Conservation (phyloP, 2,329 filamentous ascomycete species). For the Akanthomyces uredinophilus region DNA sequence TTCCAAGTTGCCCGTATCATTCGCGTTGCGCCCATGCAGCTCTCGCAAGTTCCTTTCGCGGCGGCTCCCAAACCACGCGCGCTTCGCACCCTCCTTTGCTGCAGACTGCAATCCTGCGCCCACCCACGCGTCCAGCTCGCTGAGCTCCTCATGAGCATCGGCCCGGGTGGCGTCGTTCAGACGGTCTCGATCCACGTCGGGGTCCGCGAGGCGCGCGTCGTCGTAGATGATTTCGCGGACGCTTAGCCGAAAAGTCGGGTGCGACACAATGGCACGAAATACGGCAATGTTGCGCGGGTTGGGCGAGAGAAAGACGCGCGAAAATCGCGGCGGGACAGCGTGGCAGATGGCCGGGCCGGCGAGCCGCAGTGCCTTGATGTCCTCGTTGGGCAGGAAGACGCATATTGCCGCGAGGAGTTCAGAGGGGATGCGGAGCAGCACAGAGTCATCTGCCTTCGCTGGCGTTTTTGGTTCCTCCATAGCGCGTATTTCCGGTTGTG, state of each 20-base stretch:
- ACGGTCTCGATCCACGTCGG: not conserved
- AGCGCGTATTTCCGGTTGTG: not conserved
- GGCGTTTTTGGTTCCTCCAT: not conserved
- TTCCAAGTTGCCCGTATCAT: not conserved
- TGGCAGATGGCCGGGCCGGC: not conserved
- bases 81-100: not conserved
- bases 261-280: slow-evolving; percentile 30
- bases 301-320: slow-evolving; percentile 35
- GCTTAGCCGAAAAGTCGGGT: slow-evolving; percentile 26
- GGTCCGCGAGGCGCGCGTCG: slow-evolving; percentile 20
- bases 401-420: not conserved
- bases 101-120: not conserved
- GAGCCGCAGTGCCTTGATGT: slow-evolving; percentile 6
- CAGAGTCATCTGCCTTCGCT: not conserved
- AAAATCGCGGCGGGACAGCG: not conserved
- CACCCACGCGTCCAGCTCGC: no score
- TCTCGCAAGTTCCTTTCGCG: not conserved
- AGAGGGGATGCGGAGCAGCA: not conserved
- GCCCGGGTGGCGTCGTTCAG: not conserved
- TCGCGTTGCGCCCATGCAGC: not conserved
- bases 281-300: slow-evolving; percentile 34
- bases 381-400: not conserved
- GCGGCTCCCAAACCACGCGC: not conserved
- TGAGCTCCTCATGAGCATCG: not conserved
- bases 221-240: slow-evolving; percentile 38